These are phyloP conservation scores for Lipomyces starkeyi DNA, from an alignment of 805 yeast species.

Conservation along the genomic window DNA sequence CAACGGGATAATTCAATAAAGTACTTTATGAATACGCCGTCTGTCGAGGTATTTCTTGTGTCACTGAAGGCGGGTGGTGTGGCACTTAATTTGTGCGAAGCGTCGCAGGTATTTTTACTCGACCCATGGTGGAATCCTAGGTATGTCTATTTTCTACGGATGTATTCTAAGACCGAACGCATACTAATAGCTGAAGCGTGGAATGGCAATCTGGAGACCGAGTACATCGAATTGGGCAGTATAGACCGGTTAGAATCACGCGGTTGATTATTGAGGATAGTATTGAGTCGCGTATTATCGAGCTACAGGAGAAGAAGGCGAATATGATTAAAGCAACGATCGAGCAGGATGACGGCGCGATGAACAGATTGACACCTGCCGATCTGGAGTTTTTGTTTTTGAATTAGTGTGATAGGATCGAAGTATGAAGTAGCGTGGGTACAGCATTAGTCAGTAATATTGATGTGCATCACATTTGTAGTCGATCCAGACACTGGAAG, in stretches of 20 bases:
- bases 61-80: constrained; percentile 99
- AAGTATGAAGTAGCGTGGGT: neutral
- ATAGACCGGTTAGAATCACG: constrained; percentile 89
- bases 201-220: constrained; percentile 99
- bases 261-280: constrained; percentile 95
- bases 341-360: constrained; percentile 89
- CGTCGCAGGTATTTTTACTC: constrained; percentile 91
- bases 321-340: constrained; percentile 98
- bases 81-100: constrained; percentile 93
- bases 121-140: constrained; percentile 99
- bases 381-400: constrained; percentile 90
- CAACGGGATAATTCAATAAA: constrained; percentile 92
- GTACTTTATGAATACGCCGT: constrained; percentile 89
- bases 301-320: constrained; percentile 95
- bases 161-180: neutral
- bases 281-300: constrained; percentile 94
- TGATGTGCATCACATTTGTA: constrained; percentile 1
- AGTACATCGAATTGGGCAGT: constrained; percentile 97
- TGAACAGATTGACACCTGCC: constrained; percentile 85
- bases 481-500: neutral
- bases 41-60: constrained; percentile 91
- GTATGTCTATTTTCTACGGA: neutral
- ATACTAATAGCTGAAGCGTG: constrained; percentile 52
- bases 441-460: neutral
- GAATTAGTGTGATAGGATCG: constrained; percentile 7